phyloP scores from a whole-genome alignment of 129 eudicot species.

The Apium graveolens region DNA sequence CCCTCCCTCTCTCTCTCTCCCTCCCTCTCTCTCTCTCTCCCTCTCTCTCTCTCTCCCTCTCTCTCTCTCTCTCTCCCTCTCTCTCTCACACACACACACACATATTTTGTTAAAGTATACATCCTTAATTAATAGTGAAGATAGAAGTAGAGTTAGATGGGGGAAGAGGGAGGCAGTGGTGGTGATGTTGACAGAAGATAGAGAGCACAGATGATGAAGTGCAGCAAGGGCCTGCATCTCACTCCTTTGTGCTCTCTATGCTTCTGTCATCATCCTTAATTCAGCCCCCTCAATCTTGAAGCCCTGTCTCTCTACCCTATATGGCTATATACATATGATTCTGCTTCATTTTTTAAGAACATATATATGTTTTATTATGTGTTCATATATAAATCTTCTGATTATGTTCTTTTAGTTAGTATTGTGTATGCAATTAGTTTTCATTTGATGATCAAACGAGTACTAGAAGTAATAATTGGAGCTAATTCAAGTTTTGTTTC shows the following conservation, averaged over 20 bases:
- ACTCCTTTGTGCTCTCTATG: slow-evolving; percentile 9
- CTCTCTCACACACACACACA: not conserved
- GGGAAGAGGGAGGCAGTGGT: not conserved
- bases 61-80: not conserved
- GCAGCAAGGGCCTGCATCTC: slow-evolving; percentile 2
- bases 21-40: not conserved
- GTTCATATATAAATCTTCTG: too few relatives aligned
- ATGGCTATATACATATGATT: not conserved
- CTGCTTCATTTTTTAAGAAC: not conserved
- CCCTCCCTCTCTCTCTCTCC: too few relatives aligned
- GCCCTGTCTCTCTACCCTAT: not conserved
- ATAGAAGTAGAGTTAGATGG: not conserved
- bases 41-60: not conserved
- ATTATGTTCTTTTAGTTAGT: too few relatives aligned
- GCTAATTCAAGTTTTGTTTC: not conserved
- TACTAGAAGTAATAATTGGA: too few relatives aligned
- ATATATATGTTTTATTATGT: too few relatives aligned
- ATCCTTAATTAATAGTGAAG: not conserved
- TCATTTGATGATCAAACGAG: not conserved
- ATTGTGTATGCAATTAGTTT: not conserved
- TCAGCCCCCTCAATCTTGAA: not conserved
- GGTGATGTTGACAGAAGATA: slow-evolving; percentile 12
- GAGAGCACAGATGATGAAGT: slow-evolving; percentile 12
- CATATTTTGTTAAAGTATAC: not conserved
- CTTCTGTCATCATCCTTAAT: slow-evolving; percentile 11